Conservation (phyloP, 768 basidiomycete species). For the Termitomyces sp. region DNA sequence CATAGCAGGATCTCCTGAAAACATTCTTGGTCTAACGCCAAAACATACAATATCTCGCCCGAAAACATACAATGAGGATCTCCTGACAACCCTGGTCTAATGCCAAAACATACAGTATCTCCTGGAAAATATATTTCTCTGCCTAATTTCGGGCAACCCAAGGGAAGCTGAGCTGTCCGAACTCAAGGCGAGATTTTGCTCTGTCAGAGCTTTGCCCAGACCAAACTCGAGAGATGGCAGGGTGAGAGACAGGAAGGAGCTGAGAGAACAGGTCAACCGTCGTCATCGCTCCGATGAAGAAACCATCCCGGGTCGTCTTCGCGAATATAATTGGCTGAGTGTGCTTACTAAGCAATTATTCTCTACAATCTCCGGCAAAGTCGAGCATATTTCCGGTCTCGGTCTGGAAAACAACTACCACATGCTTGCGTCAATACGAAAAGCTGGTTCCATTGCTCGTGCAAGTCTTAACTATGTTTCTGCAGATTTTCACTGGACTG, state of each 20-base stretch:
- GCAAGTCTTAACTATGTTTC: slow-evolving; percentile 34
- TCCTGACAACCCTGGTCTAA: no score
- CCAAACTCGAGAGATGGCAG: slow-evolving; percentile 29
- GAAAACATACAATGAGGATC: no score
- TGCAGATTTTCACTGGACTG: slow-evolving; percentile 8
- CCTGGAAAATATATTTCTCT: slow-evolving; percentile 50
- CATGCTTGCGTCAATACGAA: slow-evolving; percentile 72
- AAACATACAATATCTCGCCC: no score
- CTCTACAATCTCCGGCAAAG: slow-evolving; percentile 14
- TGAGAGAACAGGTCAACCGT: slow-evolving; percentile 51
- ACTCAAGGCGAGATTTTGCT: slow-evolving; percentile 76
- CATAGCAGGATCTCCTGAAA: no score
- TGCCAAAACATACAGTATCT: background rate
- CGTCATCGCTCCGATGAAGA: slow-evolving; percentile 70
- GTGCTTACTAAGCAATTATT: slow-evolving; percentile 44
- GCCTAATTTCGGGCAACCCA: slow-evolving; percentile 81
- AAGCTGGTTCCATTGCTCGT: slow-evolving; percentile 61
- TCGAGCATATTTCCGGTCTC: slow-evolving; percentile 4
- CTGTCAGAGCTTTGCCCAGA: slow-evolving; percentile 60
- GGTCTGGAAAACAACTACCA: slow-evolving; percentile 23
- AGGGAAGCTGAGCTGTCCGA: slow-evolving; percentile 50
- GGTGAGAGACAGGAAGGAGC: slow-evolving; percentile 73
- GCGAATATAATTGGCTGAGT: slow-evolving; percentile 9
- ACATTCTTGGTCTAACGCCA: no score
- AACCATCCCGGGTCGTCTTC: slow-evolving; percentile 13